Evolutionary conservation across 2,329 filamentous ascomycete genomes (phyloP).

Genomic region (Teratosphaeria destructans): DNA sequence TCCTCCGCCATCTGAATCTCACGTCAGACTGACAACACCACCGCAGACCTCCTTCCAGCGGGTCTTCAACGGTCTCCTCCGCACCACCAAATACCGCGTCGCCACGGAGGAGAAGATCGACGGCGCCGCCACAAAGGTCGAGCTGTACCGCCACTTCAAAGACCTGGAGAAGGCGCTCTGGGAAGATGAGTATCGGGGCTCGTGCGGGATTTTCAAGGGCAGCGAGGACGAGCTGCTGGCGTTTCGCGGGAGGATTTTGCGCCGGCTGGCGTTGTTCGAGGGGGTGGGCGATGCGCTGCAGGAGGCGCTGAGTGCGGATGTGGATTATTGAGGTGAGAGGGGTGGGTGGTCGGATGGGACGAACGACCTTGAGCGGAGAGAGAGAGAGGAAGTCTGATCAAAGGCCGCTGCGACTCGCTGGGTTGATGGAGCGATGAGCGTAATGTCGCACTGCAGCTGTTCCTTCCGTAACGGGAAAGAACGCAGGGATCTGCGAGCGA

Average conservation of each 20-base stretch:
- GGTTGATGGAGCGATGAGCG: neutral
- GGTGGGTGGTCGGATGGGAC: too few relatives aligned
- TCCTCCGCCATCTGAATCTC: neutral
- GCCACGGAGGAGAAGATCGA: slow-evolving; percentile 1
- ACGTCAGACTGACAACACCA: neutral
- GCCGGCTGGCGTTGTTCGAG: slow-evolving; percentile 6
- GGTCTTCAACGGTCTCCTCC: neutral
- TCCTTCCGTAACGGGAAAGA: neutral
- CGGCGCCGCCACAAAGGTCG: slow-evolving; percentile 1
- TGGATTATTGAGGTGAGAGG: neutral
- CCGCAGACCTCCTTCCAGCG: neutral
- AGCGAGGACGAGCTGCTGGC: slow-evolving; percentile 6
- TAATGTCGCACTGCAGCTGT: neutral
- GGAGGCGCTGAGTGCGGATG: slow-evolving; percentile 1
- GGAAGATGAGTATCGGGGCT: neutral
- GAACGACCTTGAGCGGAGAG: neutral
- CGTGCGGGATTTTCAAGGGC: slow-evolving; percentile 5
- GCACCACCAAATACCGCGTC: neutral
- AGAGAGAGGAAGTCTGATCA: neutral
- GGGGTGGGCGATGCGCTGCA: neutral
- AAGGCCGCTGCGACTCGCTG: neutral
- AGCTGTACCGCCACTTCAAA: slow-evolving; percentile 2
- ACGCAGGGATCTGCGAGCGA: neutral
- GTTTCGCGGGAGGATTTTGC: slow-evolving; percentile 6
- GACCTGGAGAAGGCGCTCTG: neutral